Conservation (phyloP, 2,329 filamentous ascomycete species). For the Colletotrichum agaves region DNA sequence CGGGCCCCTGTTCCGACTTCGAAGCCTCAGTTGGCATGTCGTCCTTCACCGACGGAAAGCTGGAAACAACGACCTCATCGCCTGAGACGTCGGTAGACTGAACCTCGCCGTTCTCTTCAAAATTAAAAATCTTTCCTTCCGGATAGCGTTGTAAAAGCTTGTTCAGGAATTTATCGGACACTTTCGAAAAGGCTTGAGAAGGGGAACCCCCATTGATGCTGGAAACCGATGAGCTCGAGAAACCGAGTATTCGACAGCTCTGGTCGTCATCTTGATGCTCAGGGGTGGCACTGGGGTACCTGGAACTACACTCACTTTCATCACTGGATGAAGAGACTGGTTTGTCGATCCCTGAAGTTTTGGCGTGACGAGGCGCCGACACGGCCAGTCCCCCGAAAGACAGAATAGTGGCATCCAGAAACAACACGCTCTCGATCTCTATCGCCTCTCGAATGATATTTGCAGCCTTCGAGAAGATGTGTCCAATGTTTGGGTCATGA, state of each 20-base stretch:
- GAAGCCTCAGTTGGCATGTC: too few species aligned
- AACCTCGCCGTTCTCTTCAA: slow-evolving; percentile 50
- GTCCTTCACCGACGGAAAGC: background rate
- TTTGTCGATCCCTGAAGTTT: background rate
- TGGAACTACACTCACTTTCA: slow-evolving; percentile 15
- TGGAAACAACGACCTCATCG: slow-evolving; percentile 19
- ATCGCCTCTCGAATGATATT: slow-evolving; percentile 55
- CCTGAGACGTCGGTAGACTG: slow-evolving; percentile 45
- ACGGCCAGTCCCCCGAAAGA: slow-evolving; percentile 42
- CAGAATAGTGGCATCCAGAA: slow-evolving; percentile 39
- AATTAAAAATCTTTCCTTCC: slow-evolving; percentile 58
- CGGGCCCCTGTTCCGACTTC: too few species aligned
- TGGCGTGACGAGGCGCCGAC: background rate
- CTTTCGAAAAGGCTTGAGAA: slow-evolving; percentile 31
- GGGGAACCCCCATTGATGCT: slow-evolving; percentile 45
- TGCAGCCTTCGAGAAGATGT: slow-evolving; percentile 57
- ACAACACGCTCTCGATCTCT: slow-evolving; percentile 42
- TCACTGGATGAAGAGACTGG: slow-evolving; percentile 35
- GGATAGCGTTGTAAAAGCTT: slow-evolving; percentile 57
- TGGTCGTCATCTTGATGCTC: background rate
- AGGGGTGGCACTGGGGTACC: background rate
- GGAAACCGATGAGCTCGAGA: slow-evolving; percentile 48
- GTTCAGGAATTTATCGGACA: slow-evolving; percentile 53
- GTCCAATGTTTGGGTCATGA: slow-evolving; percentile 9
- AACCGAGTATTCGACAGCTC: slow-evolving; percentile 51